A percentile compares a stretch with the other conserved stretches of the same genome.
Evolutionary conservation across 2,329 filamentous ascomycete genomes (phyloP).

Genomic region (Xylaria arbuscula): DNA sequence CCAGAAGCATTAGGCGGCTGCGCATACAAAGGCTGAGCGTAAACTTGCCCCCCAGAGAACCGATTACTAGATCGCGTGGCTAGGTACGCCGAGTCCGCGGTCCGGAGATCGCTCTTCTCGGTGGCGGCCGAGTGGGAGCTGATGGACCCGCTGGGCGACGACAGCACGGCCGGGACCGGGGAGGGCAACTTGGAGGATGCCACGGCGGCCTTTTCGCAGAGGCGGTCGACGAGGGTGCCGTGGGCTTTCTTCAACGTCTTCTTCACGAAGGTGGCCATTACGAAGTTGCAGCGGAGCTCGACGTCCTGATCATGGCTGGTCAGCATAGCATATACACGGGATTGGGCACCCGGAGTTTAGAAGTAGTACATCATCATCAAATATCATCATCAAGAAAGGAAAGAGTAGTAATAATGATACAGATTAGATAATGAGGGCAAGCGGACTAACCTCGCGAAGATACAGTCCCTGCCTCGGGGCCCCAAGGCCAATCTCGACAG

Average conservation of each 20-base stretch:
- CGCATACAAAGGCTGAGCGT: slow-evolving; percentile 4
- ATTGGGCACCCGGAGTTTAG: too few relatives aligned
- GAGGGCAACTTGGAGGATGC: slow-evolving; percentile 1
- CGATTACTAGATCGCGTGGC: slow-evolving; percentile 9
- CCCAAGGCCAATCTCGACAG: slow-evolving; percentile 73
- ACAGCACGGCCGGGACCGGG: slow-evolving; percentile 5
- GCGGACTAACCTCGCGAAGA: slow-evolving; percentile 68
- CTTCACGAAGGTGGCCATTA: slow-evolving; percentile 82
- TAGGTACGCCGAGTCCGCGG: not conserved
- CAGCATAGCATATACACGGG: slow-evolving; percentile 1
- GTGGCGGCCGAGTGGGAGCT: slow-evolving; percentile 7
- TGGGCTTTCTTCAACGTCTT: slow-evolving; percentile 84
- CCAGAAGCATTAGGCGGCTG: slow-evolving; percentile 1
- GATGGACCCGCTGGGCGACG: slow-evolving; percentile 16
- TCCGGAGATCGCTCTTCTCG: slow-evolving; percentile 5
- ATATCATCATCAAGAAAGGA: too few relatives aligned
- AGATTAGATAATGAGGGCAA: not conserved
- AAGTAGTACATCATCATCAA: too few relatives aligned
- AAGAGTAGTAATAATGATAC: too few relatives aligned
- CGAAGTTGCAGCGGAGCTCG: slow-evolving; percentile 81
- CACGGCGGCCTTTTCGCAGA: slow-evolving; percentile 61
- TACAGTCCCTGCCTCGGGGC: slow-evolving; percentile 78
- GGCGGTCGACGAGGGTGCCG: slow-evolving; percentile 72
- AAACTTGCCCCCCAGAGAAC: slow-evolving; percentile 4
- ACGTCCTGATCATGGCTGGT: slow-evolving; percentile 65